Conservation (phyloP, 257 asterid species). For the Nicotiana undulata region DNA sequence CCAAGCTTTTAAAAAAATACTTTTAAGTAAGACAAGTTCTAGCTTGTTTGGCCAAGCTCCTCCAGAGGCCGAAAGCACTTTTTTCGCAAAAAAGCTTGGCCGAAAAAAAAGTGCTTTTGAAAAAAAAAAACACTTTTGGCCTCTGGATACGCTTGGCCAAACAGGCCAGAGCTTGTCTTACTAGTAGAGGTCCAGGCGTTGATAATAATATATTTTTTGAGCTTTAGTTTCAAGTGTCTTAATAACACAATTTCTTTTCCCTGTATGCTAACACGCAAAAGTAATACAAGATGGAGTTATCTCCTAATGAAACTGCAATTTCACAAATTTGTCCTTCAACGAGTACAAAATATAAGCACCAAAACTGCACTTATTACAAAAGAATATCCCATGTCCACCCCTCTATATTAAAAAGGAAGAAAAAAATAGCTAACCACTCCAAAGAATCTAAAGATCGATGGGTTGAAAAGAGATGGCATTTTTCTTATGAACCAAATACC, state of each 20-base stretch:
- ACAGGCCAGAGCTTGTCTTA: not conserved
- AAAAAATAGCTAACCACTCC: not conserved
- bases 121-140: no score
- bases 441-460: slow-evolving; percentile 23
- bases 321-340: not conserved
- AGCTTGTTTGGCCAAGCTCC: no score
- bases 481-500: slow-evolving; percentile 43
- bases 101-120: no score
- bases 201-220: not conserved
- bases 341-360: not conserved
- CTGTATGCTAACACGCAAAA: not conserved
- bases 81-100: no score
- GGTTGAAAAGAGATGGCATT: slow-evolving; percentile 48
- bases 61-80: no score
- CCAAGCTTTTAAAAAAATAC: no score
- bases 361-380: slow-evolving; percentile 6
- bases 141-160: no score
- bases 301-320: not conserved
- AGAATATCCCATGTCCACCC: not conserved
- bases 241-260: no score
- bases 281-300: not conserved
- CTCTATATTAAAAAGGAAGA: not conserved
- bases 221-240: not conserved
- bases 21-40: no score
- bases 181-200: not conserved